These are phyloP conservation scores for Claviceps sp. DNA, from an alignment of 2,329 filamentous ascomycete genomes.

Conservation along the genomic window DNA sequence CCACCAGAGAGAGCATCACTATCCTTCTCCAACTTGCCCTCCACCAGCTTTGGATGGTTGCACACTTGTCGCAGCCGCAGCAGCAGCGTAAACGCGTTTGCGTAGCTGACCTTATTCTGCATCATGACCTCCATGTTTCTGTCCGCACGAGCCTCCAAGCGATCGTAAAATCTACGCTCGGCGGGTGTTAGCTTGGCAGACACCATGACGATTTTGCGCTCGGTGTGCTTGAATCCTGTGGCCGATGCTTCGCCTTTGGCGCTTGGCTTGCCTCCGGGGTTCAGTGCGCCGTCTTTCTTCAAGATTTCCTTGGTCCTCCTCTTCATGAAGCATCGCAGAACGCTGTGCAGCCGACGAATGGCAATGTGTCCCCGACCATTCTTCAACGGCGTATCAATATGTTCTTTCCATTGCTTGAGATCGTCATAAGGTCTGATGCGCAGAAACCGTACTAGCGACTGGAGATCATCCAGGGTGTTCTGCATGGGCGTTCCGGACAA, in stretches of 20 bases:
- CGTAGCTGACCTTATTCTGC: conserved; percentile 72
- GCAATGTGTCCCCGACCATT: conserved; percentile 80
- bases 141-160: conserved; percentile 73
- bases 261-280: conserved; percentile 54
- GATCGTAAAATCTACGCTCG: conserved; percentile 76
- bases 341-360: conserved; percentile 70
- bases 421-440: conserved; percentile 86
- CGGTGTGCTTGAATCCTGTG: conserved; percentile 77
- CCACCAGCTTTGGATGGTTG: conserved; percentile 83
- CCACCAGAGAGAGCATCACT: conserved; percentile 68
- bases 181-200: conserved; percentile 64
- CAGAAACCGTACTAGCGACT: conserved; percentile 85
- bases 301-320: conserved; percentile 96
- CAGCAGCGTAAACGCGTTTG: conserved; percentile 85
- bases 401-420: conserved; percentile 73
- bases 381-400: conserved; percentile 83
- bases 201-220: conserved; percentile 74
- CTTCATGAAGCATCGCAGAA: conserved; percentile 93
- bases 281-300: conserved; percentile 71
- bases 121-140: conserved; percentile 82
- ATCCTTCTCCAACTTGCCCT: conserved; percentile 74
- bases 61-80: conserved; percentile 83
- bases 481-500: conserved; percentile 95
- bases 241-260: conserved; percentile 38
- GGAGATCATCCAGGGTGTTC: conserved; percentile 92